Percentiles rank a stretch among this genome's conserved stretches.
Conservation (phyloP, 768 basidiomycete genomes). For the Artomyces pyxidatus region DNA sequence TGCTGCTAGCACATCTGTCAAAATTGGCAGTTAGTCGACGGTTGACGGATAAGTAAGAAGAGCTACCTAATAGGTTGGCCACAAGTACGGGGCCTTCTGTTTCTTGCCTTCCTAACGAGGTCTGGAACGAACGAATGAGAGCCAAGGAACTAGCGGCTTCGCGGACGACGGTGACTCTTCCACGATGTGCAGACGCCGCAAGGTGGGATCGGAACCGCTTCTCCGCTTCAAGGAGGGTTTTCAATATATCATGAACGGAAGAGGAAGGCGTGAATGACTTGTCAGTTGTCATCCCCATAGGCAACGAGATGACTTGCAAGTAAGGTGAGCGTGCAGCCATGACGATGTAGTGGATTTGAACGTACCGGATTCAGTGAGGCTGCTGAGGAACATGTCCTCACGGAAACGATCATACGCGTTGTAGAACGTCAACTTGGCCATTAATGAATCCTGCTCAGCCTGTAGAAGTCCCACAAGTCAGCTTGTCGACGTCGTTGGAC, state of each 20-base stretch:
- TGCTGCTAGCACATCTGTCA: conserved; percentile 61
- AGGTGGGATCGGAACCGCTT: conserved; percentile 63
- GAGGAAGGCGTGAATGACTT: conserved; percentile 30
- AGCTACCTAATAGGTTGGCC: conserved; percentile 54
- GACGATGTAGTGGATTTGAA: conserved; percentile 9
- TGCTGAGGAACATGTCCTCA: conserved; percentile 84
- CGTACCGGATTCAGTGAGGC: conserved; percentile 85
- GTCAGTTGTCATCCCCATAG: conserved; percentile 62
- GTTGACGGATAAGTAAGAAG: neutral
- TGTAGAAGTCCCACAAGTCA: conserved; percentile 21
- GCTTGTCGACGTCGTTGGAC: neutral
- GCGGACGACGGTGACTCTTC: conserved; percentile 63
- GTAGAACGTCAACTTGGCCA: conserved; percentile 73
- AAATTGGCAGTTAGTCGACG: neutral
- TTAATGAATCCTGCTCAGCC: conserved; percentile 68
- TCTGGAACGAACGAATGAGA: conserved; percentile 67
- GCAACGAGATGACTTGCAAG: conserved; percentile 85
- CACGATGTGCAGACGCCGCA: conserved; percentile 42
- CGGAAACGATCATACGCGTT: conserved; percentile 72
- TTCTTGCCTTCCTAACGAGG: conserved; percentile 62
- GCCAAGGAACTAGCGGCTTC: conserved; percentile 67
- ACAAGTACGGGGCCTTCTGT: conserved; percentile 45
- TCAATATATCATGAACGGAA: conserved; percentile 49
- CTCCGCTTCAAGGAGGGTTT: conserved; percentile 59
- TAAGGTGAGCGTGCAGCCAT: conserved; percentile 7